Evolutionary conservation across 2,329 filamentous ascomycete species (phyloP).

Genomic region (Microcera coccophila): DNA sequence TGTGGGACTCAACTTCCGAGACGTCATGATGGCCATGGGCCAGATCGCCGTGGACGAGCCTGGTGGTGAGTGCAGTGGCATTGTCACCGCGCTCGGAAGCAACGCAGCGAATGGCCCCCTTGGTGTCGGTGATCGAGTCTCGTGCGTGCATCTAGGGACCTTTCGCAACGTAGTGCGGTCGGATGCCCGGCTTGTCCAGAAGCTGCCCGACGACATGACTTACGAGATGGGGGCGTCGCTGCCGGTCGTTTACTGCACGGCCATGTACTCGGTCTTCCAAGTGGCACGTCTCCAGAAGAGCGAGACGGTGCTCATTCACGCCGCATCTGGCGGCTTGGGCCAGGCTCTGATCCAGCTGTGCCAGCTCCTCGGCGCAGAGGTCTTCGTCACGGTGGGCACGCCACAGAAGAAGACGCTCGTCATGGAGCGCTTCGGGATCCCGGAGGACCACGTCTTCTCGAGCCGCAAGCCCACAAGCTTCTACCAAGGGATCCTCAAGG

Average conservation of each 20-base stretch:
- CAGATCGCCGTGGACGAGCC: constrained; percentile 3
- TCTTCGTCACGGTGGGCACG: constrained; percentile 19
- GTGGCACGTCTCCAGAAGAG: constrained; percentile 29
- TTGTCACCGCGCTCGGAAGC: constrained; percentile 5
- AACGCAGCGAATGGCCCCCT: constrained; percentile 5
- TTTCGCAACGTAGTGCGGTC: background rate
- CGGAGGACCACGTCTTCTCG: constrained; percentile 30
- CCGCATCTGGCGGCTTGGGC: constrained; percentile 30
- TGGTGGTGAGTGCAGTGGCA: constrained; percentile 6
- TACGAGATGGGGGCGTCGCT: constrained; percentile 34
- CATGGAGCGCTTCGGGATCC: constrained; percentile 25
- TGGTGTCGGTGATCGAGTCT: constrained; percentile 4
- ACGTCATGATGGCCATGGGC: constrained; percentile 9
- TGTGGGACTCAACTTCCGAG: constrained; percentile 10
- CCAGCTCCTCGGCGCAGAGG: constrained; percentile 22
- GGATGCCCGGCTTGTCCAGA: constrained; percentile 1
- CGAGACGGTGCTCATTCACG: constrained; percentile 34
- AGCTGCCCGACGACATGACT: constrained; percentile 34
- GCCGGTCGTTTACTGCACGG: constrained; percentile 32
- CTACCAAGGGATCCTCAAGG: constrained; percentile 19
- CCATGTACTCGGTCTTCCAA: constrained; percentile 16
- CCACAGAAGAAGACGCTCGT: constrained; percentile 31
- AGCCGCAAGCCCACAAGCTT: constrained; percentile 27
- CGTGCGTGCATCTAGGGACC: background rate
- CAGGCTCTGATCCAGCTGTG: constrained; percentile 30